Evolutionary conservation across 306 rosid genomes (phyloP).

Genomic region (Inga laurina): DNA sequence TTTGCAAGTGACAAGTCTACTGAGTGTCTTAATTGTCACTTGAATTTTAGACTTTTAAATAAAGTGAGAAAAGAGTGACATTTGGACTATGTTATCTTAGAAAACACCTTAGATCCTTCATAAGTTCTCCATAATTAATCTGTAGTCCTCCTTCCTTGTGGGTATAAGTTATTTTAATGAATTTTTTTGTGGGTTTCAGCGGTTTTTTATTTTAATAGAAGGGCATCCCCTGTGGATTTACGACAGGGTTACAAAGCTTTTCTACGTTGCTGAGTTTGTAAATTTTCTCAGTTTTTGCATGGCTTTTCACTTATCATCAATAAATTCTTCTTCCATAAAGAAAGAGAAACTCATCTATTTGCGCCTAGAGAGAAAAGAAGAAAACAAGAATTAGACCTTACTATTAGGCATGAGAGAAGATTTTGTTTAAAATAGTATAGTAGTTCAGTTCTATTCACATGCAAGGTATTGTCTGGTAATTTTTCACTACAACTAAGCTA

Average conservation of each 20-base stretch:
- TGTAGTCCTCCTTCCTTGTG: background rate
- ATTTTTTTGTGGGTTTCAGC: background rate
- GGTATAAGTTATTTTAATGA: background rate
- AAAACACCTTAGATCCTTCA: background rate
- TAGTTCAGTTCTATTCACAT: slow-evolving; percentile 14
- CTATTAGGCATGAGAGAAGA: background rate
- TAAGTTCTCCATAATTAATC: background rate
- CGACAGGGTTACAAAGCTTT: background rate
- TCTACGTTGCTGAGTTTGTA: background rate
- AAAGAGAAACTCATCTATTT: background rate
- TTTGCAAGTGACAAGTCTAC: background rate
- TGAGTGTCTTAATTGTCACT: background rate
- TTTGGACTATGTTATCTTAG: background rate
- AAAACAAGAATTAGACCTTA: background rate
- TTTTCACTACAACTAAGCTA: background rate
- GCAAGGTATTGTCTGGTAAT: background rate
- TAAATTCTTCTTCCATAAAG: background rate
- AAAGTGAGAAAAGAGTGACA: background rate
- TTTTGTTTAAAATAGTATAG: slow-evolving; percentile 6
- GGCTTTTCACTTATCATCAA: background rate
- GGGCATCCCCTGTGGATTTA: background rate
- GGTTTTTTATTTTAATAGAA: background rate
- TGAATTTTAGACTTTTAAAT: background rate
- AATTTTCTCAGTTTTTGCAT: background rate
- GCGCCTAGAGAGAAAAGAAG: background rate